Percentiles rank a stretch among this genome's conserved stretches.
Evolutionary conservation across 805 yeast species (phyloP).

Genomic region (Jamesozyma spencerorum): DNA sequence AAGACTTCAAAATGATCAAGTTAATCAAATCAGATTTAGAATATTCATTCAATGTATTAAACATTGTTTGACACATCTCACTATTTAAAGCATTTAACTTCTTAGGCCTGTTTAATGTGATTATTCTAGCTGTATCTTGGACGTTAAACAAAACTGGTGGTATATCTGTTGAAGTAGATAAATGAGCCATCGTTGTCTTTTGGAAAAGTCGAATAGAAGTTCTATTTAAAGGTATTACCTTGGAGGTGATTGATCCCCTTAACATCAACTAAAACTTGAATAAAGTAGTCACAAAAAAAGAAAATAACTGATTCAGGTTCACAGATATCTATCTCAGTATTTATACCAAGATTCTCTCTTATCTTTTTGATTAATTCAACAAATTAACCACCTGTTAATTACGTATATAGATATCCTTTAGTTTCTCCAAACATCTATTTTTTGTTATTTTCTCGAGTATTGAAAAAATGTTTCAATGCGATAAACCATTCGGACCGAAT

Average conservation of each 20-base stretch:
- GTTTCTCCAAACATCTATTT: no score
- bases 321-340: no score
- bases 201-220: background rate
- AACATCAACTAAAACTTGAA: background rate
- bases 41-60: slow-evolving; percentile 69
- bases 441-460: no score
- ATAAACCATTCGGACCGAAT: slow-evolving; percentile 1
- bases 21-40: slow-evolving; percentile 58
- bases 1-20: slow-evolving; percentile 50
- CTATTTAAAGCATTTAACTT: slow-evolving; percentile 79
- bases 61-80: slow-evolving; percentile 63
- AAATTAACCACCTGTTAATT: no score
- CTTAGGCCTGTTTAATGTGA: slow-evolving; percentile 67
- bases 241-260: background rate
- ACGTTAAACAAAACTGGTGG: slow-evolving; percentile 19
- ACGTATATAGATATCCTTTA: no score
- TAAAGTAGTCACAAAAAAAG: no score
- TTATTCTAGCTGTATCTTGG: slow-evolving; percentile 49
- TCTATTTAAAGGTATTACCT: background rate
- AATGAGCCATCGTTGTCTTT: background rate
- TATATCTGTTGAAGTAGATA: background rate
- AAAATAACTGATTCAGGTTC: no score
- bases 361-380: no score
- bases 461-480: no score
- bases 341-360: no score